Conservation (phyloP, 176 grass and related monocot species). For the maize (Zea mays) region Zm-B73-REFERENCE-NAM-5.0 NC_050096.1:293492001-293492500, state of each 20-base stretch:
- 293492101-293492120: background rate
- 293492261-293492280: background rate
- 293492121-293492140: background rate
- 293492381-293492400: constrained; percentile 79
- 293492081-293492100: background rate
- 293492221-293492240: background rate
- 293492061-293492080: background rate
- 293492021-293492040: background rate
- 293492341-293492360: constrained; percentile 90
- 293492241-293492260: background rate
- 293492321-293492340: constrained; percentile 95
- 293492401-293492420: constrained; percentile 81
- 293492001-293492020: background rate
- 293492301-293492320: constrained; percentile 57
- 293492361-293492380: constrained; percentile 71
- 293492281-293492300: constrained; percentile 22
- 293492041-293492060: background rate
- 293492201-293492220: background rate
- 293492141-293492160: background rate
- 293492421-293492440: constrained; percentile 87
- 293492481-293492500: constrained; percentile 82
- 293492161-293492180: background rate
- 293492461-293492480: constrained; percentile 79
- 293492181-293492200: background rate
- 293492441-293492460: constrained; percentile 73